Conservation (phyloP, 2,329 filamentous ascomycete genomes). For the Penicillium sp. region DNA sequence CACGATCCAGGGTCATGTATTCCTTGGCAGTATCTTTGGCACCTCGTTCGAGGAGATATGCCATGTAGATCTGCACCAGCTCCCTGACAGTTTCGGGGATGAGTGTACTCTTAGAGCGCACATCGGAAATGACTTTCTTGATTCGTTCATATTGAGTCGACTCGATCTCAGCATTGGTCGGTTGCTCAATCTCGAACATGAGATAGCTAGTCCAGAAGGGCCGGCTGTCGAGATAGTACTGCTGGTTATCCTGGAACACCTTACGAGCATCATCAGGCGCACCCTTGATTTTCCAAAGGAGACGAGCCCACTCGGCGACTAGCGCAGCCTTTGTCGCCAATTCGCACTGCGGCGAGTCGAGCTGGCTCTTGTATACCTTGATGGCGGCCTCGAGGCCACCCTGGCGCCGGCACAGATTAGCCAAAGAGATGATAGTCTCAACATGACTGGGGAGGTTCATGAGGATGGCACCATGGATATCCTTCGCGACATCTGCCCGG, state of each 20-base stretch:
- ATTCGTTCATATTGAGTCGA: conserved; percentile 69
- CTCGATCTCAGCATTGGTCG: conserved; percentile 66
- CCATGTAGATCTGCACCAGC: conserved; percentile 75
- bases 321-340: conserved; percentile 82
- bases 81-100: conserved; percentile 69
- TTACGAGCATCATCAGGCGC: conserved; percentile 77
- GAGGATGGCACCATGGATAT: conserved; percentile 81
- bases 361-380: conserved; percentile 76
- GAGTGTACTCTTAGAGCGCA: conserved; percentile 72
- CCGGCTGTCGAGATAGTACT: conserved; percentile 81
- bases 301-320: conserved; percentile 81
- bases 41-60: conserved; percentile 80
- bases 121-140: conserved; percentile 74
- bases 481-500: conserved; percentile 74
- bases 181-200: conserved; percentile 83
- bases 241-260: conserved; percentile 78
- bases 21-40: conserved; percentile 82
- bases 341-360: conserved; percentile 71
- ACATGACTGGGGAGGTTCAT: conserved; percentile 75
- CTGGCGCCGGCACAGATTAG: conserved; percentile 82
- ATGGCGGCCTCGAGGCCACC: conserved; percentile 82
- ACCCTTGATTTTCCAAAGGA: conserved; percentile 87
- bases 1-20: conserved; percentile 78
- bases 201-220: conserved; percentile 91
- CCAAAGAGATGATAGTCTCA: conserved; percentile 84